Evolutionary conservation across 495 filamentous ascomycete species (phyloP), one percentile per base, ranked within the genome.

Genomic region (Neurospora sp.): DNA sequence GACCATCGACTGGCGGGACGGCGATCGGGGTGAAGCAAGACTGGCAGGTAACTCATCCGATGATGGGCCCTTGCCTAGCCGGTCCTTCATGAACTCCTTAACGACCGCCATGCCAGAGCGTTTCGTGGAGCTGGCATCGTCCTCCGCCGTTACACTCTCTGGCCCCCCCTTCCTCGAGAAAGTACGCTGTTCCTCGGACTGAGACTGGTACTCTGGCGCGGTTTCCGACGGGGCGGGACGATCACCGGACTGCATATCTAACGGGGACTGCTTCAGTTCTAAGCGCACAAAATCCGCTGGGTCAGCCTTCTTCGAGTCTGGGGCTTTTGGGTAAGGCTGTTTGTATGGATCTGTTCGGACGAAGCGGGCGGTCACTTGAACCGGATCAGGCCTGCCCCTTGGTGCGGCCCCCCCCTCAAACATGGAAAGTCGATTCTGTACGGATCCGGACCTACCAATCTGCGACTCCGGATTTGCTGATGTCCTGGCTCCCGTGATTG

Each of bases 281-380:
- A 91, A 80, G 6, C 85, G 82, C 41, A 79, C 81, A 27, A 77
- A 82, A 16, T 85, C 85, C n/a, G 77, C 73, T 14, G 77, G 70
- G 35, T 81, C 81, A n/a, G 72, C 73, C 18, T 79, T 66, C 53
- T 66, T 79, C 14, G 73, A 70, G 48, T 87, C 84, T 16, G 86
- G 78, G 31, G 74, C 88, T 82, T 68, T 84, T 75, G 74, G 83
- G 77, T 83, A 87, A 77, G 70, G 81, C 37, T 80, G 83, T 70
- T 69, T 79, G 27, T 66, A 66, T 42, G 85, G 80, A 69, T 92
- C 89, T 66, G 27, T 66, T 38, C 92, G 87, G 39, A 95, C 81
- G 48, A 95, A 94, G 27, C 90, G 88, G 38, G 93, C 91, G 1
- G 91, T 94, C 10, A 96, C 93, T 41, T 94, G 93, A 11, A 96